phyloP scores from a whole-genome alignment of 352 stramenopile species.

The Pythium aphanidermatum region DNA sequence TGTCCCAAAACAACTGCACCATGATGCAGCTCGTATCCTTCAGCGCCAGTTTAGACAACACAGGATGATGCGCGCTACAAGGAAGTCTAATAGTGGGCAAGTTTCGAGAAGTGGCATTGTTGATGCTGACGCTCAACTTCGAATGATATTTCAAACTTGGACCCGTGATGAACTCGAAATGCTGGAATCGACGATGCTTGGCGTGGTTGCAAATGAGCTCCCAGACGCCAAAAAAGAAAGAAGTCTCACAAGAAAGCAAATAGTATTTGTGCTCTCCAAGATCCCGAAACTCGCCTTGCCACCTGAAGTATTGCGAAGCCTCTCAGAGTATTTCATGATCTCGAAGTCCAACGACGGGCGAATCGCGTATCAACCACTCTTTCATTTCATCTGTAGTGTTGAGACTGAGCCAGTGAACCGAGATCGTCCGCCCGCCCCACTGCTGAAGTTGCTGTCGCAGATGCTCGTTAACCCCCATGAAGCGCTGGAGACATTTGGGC shows the following conservation, averaged over 20 bases:
- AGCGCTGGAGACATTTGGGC: slow-evolving; percentile 30
- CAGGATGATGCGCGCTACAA: not conserved
- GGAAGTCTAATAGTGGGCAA: not conserved
- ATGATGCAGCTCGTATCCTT: slow-evolving; percentile 27
- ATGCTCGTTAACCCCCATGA: slow-evolving; percentile 28
- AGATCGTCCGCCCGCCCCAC: slow-evolving; percentile 18
- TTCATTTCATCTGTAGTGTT: slow-evolving; percentile 42
- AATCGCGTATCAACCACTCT: slow-evolving; percentile 35
- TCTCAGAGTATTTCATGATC: slow-evolving; percentile 42
- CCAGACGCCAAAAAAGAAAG: slow-evolving; percentile 22
- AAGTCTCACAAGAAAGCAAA: slow-evolving; percentile 38
- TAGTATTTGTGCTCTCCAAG: slow-evolving; percentile 49
- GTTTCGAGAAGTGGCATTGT: not conserved
- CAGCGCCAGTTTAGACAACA: slow-evolving; percentile 19
- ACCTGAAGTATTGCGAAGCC: slow-evolving; percentile 26
- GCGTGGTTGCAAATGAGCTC: slow-evolving; percentile 33
- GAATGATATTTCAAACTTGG: slow-evolving; percentile 34
- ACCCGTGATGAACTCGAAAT: slow-evolving; percentile 31
- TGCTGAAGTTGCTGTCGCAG: slow-evolving; percentile 23
- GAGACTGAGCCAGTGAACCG: slow-evolving; percentile 23
- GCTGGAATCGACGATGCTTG: slow-evolving; percentile 26
- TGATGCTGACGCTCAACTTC: slow-evolving; percentile 26
- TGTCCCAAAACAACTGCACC: slow-evolving; percentile 25
- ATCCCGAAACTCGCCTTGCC: slow-evolving; percentile 33
- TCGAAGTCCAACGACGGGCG: slow-evolving; percentile 2